These are phyloP conservation scores for Clathrus columnatus DNA, from an alignment of 768 basidiomycete genomes.

Conservation along the genomic window DNA sequence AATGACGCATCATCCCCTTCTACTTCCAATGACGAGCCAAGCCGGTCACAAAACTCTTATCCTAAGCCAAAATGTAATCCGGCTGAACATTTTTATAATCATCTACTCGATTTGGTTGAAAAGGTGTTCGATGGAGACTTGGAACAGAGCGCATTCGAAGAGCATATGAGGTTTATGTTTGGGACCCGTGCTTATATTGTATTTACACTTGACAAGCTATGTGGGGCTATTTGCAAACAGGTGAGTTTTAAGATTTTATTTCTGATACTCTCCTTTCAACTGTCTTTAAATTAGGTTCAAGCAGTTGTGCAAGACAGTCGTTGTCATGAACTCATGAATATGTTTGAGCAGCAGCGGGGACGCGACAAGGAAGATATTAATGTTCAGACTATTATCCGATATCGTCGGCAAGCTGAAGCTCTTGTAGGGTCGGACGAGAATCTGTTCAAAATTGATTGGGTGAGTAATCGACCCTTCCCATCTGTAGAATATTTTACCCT, in stretches of 20 bases:
- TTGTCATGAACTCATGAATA: slow-evolving; percentile 75
- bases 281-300: slow-evolving; percentile 54
- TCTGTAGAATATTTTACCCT: not conserved
- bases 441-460: slow-evolving; percentile 75
- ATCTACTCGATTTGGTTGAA: slow-evolving; percentile 84
- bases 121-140: slow-evolving; percentile 90
- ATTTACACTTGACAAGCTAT: slow-evolving; percentile 91
- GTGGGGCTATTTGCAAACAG: slow-evolving; percentile 87
- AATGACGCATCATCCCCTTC: not conserved
- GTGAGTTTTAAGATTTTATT: slow-evolving; percentile 31
- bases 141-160: slow-evolving; percentile 88
- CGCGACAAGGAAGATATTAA: slow-evolving; percentile 34
- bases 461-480: slow-evolving; percentile 26
- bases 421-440: slow-evolving; percentile 69
- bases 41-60: not conserved
- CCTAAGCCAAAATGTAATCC: slow-evolving; percentile 20
- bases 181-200: slow-evolving; percentile 85
- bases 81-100: slow-evolving; percentile 62
- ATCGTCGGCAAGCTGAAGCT: slow-evolving; percentile 71
- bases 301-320: slow-evolving; percentile 76
- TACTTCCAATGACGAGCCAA: not conserved
- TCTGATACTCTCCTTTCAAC: not conserved
- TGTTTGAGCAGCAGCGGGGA: slow-evolving; percentile 58
- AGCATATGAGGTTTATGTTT: slow-evolving; percentile 92
- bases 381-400: slow-evolving; percentile 61